Evolutionary conservation across 371 early-diverging fungal genomes (phyloP), one percentile per base, ranked within the genome.

Genomic region (Dichotomocladium elegans): DNA sequence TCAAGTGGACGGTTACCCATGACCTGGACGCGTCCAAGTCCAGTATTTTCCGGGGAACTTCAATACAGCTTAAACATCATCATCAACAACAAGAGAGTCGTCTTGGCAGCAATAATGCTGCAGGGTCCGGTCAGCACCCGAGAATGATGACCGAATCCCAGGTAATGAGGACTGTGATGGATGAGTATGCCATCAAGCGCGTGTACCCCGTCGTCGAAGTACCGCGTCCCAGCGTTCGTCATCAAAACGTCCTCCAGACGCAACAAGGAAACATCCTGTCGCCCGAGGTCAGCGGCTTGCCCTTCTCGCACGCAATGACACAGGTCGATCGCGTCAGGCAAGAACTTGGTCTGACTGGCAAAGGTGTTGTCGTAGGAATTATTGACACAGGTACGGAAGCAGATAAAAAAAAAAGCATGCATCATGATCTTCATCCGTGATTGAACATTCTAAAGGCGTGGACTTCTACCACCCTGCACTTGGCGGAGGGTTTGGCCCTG

Each of bases 391-490:
- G 87, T 54, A 59, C 29, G 28, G 17, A 46, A 24, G 9, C 4
- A 21, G 9, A 5, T 35, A 17, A 6, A 15, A 4, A 37, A 17
- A 21, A 7, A 37, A 17, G n/a, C n/a, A 37, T 15, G 17, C 37
- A 37, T 37, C n/a, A 37, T 37, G 37, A 15, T 37, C 6, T 37
- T 5, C 37, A 37, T 12, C n/a, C n/a, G n/a, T 41, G 57, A 79
- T 7, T 81, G 25, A 27, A 12, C 77, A 17, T 65, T 82, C 43
- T 75, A 79, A 60, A 54, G 82, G 90, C n/a, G 61, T 83, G 5
- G 80, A 83, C 35, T 83, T 75, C 49, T 63, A 54, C 41, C 90
- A 89, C 55, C 86, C 88, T 1, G 85, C 85, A 0, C 57, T 88
- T 5, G 77, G 85, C 21, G 83, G 84, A 3, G 72, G 85, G 27